phyloP scores from a whole-genome alignment of 1,139 yeast species.

The Taphrina communis region DNA sequence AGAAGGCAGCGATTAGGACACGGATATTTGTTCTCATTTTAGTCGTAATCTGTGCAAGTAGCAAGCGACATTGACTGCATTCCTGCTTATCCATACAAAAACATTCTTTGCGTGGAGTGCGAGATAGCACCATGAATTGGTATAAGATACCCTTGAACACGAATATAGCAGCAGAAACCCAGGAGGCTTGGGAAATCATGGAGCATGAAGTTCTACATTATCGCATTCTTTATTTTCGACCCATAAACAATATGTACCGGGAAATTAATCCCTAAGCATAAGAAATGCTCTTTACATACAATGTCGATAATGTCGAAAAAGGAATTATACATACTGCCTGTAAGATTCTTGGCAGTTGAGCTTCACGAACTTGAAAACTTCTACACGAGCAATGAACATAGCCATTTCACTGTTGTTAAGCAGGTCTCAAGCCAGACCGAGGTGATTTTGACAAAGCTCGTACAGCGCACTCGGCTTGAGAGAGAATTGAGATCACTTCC shows the following conservation, averaged over 20 bases:
- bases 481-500: constrained; percentile 13
- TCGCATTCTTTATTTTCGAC: too few relatives aligned
- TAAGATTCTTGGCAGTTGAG: constrained; percentile 1
- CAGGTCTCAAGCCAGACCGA: not conserved
- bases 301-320: not conserved
- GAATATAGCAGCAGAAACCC: too few relatives aligned
- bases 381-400: not conserved
- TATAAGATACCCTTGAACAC: too few relatives aligned
- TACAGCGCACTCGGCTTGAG: constrained; percentile 14
- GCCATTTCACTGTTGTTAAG: not conserved
- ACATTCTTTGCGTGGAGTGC: too few relatives aligned
- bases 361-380: not conserved
- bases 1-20: not conserved
- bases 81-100: too few relatives aligned
- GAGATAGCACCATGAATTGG: too few relatives aligned
- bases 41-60: constrained; percentile 8
- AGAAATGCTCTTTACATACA: too few relatives aligned
- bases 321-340: constrained; percentile 14
- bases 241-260: too few relatives aligned
- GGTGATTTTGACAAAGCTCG: constrained; percentile 10
- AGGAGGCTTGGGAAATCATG: too few relatives aligned
- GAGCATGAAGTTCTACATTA: too few relatives aligned
- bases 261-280: too few relatives aligned
- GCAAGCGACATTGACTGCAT: not conserved
- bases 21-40: not conserved